These are phyloP conservation scores for Cicer yamashitae DNA, from an alignment of 306 rosid genomes.

Conservation along the genomic window DNA sequence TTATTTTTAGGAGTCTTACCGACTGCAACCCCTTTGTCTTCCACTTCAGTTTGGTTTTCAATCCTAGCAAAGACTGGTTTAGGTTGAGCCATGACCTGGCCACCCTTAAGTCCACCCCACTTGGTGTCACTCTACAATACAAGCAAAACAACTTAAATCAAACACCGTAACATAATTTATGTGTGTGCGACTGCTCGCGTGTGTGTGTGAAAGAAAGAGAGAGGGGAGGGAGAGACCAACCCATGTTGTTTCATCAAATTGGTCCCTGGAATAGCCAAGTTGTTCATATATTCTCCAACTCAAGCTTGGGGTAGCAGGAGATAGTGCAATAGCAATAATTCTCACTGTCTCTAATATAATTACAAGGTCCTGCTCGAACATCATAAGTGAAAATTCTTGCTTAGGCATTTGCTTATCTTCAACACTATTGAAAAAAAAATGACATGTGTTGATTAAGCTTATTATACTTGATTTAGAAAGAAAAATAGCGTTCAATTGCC, in stretches of 20 bases:
- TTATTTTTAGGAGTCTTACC: constrained; percentile 56
- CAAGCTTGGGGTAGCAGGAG: constrained; percentile 82
- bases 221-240: constrained; percentile 55
- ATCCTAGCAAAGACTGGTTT: constrained; percentile 82
- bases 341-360: constrained; percentile 84
- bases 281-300: constrained; percentile 87
- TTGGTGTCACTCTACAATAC: constrained; percentile 67
- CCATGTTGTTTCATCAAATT: constrained; percentile 82
- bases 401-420: constrained; percentile 33
- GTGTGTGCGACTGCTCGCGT: neutral
- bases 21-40: constrained; percentile 47
- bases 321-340: constrained; percentile 78
- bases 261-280: constrained; percentile 79
- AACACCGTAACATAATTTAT: constrained; percentile 23
- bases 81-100: constrained; percentile 86
- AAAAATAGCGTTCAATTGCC: constrained; percentile 6
- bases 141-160: constrained; percentile 47
- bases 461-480: neutral
- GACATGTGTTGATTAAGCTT: constrained; percentile 1
- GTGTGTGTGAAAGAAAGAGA: constrained; percentile 46
- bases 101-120: constrained; percentile 93
- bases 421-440: constrained; percentile 5
- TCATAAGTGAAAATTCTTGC: constrained; percentile 9
- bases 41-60: constrained; percentile 64
- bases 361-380: constrained; percentile 85